A percentile compares a stretch with the other conserved stretches of the same genome.
phyloP scores from a whole-genome alignment of 805 yeast species.

The Wickerhamomyces queroliae region DNA sequence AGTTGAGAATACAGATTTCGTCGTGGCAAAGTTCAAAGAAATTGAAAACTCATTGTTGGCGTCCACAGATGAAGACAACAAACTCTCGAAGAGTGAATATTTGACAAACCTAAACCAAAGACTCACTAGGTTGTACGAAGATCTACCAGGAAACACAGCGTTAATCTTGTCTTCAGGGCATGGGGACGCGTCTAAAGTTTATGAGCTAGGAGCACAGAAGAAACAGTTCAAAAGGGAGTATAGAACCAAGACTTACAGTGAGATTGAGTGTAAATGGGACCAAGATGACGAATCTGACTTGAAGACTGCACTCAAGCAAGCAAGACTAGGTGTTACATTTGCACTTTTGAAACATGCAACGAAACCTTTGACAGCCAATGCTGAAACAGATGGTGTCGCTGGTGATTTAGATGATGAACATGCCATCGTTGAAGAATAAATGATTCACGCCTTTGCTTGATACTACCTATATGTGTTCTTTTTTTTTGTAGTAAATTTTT shows the following conservation, averaged over 20 bases:
- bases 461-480: too few species aligned
- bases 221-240: slow-evolving; percentile 37
- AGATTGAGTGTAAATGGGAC: slow-evolving; percentile 46
- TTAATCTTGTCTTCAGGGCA: slow-evolving; percentile 57
- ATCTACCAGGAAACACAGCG: slow-evolving; percentile 52
- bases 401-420: slow-evolving; percentile 1
- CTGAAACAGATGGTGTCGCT: slow-evolving; percentile 1
- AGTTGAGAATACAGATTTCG: slow-evolving; percentile 29
- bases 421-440: background rate
- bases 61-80: slow-evolving; percentile 5
- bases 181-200: slow-evolving; percentile 49
- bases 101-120: slow-evolving; percentile 34
- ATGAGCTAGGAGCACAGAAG: slow-evolving; percentile 37
- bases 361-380: background rate
- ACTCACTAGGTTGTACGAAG: slow-evolving; percentile 41
- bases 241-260: slow-evolving; percentile 36
- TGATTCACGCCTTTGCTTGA: background rate
- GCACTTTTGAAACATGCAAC: background rate
- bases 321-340: slow-evolving; percentile 57
- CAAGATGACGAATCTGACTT: slow-evolving; percentile 41
- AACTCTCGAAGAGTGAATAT: slow-evolving; percentile 2
- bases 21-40: slow-evolving; percentile 53
- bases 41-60: slow-evolving; percentile 20
- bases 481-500: too few species aligned
- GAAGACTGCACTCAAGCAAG: slow-evolving; percentile 38